Conservation (phyloP, 148 eudicot species). For the Tetragonia tetragonoides region DNA sequence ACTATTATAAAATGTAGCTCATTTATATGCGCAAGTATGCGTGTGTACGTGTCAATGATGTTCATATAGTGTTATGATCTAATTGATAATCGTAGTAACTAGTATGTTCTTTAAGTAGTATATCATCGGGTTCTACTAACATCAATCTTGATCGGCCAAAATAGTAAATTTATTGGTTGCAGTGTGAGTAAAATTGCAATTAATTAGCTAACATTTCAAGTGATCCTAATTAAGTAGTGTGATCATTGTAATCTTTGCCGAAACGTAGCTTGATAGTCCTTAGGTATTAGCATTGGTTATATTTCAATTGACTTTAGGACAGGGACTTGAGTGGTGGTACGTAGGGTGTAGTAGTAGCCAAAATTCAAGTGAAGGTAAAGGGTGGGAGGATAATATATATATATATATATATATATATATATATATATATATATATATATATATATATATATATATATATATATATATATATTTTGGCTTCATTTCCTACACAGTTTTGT, state of each 20-base stretch:
- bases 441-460: too few species aligned
- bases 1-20: neutral
- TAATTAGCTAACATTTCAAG: slow-evolving; percentile 10
- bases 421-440: too few species aligned
- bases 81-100: neutral
- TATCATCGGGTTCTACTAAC: slow-evolving; percentile 10
- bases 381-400: neutral
- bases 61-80: slow-evolving; percentile 20
- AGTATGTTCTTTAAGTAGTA: neutral
- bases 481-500: slow-evolving; percentile 39
- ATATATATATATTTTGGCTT: slow-evolving; percentile 35
- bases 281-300: slow-evolving; percentile 13
- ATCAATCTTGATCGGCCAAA: slow-evolving; percentile 6
- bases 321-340: neutral
- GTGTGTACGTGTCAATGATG: slow-evolving; percentile 10
- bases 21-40: neutral
- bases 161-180: neutral
- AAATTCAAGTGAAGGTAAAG: neutral
- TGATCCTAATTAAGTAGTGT: neutral
- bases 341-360: slow-evolving; percentile 15
- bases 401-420: too few species aligned
- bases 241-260: slow-evolving; percentile 11
- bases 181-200: slow-evolving; percentile 1
- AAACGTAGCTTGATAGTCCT: neutral
- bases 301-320: neutral